Percentiles rank a stretch among this genome's conserved stretches.
Conservation (phyloP, 2,329 filamentous ascomycete species). For the Penicillium crustosum region DNA sequence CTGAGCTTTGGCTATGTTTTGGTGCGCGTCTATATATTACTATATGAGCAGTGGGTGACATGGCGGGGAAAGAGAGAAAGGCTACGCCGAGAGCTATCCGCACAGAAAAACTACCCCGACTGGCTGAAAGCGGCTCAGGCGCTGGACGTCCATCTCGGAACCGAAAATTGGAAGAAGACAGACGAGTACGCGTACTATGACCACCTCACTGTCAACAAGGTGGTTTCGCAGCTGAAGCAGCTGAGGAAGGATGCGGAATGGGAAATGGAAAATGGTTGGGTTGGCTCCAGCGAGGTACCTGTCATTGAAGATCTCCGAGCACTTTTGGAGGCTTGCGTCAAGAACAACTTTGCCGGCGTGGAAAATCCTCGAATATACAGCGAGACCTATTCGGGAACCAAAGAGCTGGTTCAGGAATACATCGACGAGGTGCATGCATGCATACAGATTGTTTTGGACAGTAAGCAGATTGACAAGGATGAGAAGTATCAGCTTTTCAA, state of each 20-base stretch:
- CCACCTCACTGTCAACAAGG: constrained; percentile 74
- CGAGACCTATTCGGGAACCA: constrained; percentile 97
- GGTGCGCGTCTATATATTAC: constrained; percentile 83
- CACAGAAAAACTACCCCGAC: constrained; percentile 72
- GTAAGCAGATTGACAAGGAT: constrained; percentile 65
- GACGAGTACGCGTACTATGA: constrained; percentile 78
- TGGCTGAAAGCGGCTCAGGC: constrained; percentile 79
- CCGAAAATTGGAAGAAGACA: constrained; percentile 52
- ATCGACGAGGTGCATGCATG: constrained; percentile 66
- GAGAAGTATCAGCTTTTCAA: constrained; percentile 83
- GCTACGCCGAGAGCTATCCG: constrained; percentile 69
- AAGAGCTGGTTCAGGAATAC: constrained; percentile 86
- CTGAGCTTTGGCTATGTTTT: constrained; percentile 73
- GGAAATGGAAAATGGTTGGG: constrained; percentile 31
- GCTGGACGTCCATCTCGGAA: constrained; percentile 78
- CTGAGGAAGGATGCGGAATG: constrained; percentile 43
- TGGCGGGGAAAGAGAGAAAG: constrained; percentile 79
- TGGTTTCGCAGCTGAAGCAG: constrained; percentile 69
- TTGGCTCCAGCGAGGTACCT: constrained; percentile 39
- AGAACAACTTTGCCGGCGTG: constrained; percentile 94
- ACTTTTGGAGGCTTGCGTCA: constrained; percentile 85
- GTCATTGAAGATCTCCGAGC: constrained; percentile 73
- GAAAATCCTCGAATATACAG: constrained; percentile 95
- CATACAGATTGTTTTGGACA: constrained; percentile 67
- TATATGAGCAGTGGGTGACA: constrained; percentile 87